phyloP scores from a whole-genome alignment of 495 filamentous ascomycete genomes.

The Podospora tetraspora region DNA sequence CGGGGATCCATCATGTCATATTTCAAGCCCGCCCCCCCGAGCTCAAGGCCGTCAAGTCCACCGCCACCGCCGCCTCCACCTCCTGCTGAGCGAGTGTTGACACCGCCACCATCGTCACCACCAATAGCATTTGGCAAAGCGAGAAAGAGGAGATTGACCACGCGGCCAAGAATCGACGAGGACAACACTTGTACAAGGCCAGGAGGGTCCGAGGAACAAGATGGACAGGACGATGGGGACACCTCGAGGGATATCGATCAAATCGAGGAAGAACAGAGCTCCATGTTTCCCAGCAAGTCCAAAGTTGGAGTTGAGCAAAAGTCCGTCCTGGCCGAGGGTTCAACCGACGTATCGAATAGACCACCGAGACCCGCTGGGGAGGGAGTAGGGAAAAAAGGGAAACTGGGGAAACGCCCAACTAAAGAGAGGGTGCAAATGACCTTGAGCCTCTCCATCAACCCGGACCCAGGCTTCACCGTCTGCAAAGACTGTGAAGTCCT shows the following conservation, averaged over 20 bases:
- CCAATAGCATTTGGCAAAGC: conserved; percentile 10
- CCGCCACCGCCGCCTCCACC: conserved; percentile 12
- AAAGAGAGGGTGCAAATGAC: conserved; percentile 40
- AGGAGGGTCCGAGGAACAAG: neutral
- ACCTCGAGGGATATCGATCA: neutral
- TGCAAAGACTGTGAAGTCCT: conserved; percentile 44
- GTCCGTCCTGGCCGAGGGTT: neutral
- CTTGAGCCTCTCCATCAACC: conserved; percentile 33
- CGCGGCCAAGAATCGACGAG: conserved; percentile 18
- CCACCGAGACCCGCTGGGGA: neutral
- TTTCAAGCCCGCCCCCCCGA: conserved; percentile 31
- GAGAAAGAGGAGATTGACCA: conserved; percentile 36
- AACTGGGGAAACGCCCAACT: conserved; percentile 15
- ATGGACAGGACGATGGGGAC: neutral
- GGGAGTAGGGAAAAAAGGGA: conserved; percentile 6
- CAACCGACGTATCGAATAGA: neutral
- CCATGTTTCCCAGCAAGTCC: neutral
- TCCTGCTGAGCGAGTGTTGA: conserved; percentile 6
- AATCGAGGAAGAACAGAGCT: neutral
- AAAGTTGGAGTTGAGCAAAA: neutral
- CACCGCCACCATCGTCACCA: conserved; percentile 32
- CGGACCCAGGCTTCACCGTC: conserved; percentile 37
- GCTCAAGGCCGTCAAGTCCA: conserved; percentile 11
- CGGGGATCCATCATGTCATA: conserved; percentile 40
- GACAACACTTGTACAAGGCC: neutral